A percentile compares a stretch with the other conserved stretches of the same genome.
Conservation (phyloP, 805 yeast genomes). For the Pichia deserticola region DNA sequence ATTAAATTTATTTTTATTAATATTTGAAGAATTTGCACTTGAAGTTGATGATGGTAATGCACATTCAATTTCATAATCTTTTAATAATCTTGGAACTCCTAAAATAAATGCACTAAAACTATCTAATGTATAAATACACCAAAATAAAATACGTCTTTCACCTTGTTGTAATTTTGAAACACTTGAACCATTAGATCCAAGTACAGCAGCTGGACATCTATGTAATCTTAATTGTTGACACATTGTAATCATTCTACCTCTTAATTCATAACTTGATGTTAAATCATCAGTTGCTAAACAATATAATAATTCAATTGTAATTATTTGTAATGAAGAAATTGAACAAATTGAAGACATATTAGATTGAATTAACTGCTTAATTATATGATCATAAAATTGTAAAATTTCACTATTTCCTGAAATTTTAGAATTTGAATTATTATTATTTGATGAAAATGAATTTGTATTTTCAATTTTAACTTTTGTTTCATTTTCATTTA, state of each 20-base stretch:
- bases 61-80: conserved; percentile 80
- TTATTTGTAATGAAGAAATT: conserved; percentile 60
- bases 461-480: background rate
- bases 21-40: conserved; percentile 13
- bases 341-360: conserved; percentile 55
- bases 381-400: conserved; percentile 51
- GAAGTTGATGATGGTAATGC: conserved; percentile 61
- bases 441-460: too few species aligned
- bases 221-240: conserved; percentile 80
- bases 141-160: conserved; percentile 72
- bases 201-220: conserved; percentile 78
- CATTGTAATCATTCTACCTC: conserved; percentile 74
- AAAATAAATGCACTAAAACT: conserved; percentile 64
- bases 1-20: conserved; percentile 30
- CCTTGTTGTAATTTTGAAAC: conserved; percentile 69
- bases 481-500: conserved; percentile 5
- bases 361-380: conserved; percentile 56
- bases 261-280: conserved; percentile 62
- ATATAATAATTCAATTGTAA: conserved; percentile 62
- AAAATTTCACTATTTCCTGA: conserved; percentile 27
- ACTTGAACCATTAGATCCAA: conserved; percentile 56
- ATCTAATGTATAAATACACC: conserved; percentile 78
- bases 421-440: background rate
- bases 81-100: conserved; percentile 76
- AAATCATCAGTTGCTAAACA: conserved; percentile 69